phyloP scores from a whole-genome alignment of 768 basidiomycete genomes.

The Lactarius trivialis region DNA sequence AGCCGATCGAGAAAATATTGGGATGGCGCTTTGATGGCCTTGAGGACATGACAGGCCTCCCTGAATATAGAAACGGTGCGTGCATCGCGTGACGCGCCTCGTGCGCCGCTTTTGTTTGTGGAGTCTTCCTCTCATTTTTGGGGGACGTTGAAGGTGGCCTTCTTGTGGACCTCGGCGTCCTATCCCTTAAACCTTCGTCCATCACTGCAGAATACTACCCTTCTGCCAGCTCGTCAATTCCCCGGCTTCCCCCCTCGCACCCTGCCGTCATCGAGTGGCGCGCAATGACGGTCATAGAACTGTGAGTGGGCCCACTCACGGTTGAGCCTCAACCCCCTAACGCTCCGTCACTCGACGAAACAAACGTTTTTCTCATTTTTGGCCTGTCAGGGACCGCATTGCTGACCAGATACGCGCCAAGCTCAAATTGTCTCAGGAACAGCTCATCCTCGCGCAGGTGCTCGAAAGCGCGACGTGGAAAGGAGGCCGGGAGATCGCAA shows the following conservation, averaged over 20 bases:
- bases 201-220: slow-evolving; percentile 41
- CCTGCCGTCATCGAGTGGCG: slow-evolving; percentile 95
- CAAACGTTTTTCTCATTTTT: not conserved
- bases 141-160: slow-evolving; percentile 59
- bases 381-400: slow-evolving; percentile 63
- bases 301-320: slow-evolving; percentile 43
- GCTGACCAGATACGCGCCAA: slow-evolving; percentile 59
- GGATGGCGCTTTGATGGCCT: slow-evolving; percentile 78
- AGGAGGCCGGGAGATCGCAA: slow-evolving; percentile 89
- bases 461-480: slow-evolving; percentile 97
- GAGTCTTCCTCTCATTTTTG: slow-evolving; percentile 10
- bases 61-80: slow-evolving; percentile 90
- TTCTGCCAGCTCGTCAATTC: slow-evolving; percentile 46
- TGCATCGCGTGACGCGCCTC: slow-evolving; percentile 12
- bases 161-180: slow-evolving; percentile 74
- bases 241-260: slow-evolving; percentile 66
- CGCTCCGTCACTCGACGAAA: not conserved
- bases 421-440: slow-evolving; percentile 42
- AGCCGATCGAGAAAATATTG: slow-evolving; percentile 70
- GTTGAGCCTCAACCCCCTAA: slow-evolving; percentile 16
- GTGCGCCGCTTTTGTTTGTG: slow-evolving; percentile 8
- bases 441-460: slow-evolving; percentile 77
- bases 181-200: slow-evolving; percentile 54
- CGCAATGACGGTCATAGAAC: slow-evolving; percentile 87
- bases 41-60: slow-evolving; percentile 85